Evolutionary conservation across 169 alveolate species (phyloP).

Genomic region (Cystoisospora suis): DNA sequence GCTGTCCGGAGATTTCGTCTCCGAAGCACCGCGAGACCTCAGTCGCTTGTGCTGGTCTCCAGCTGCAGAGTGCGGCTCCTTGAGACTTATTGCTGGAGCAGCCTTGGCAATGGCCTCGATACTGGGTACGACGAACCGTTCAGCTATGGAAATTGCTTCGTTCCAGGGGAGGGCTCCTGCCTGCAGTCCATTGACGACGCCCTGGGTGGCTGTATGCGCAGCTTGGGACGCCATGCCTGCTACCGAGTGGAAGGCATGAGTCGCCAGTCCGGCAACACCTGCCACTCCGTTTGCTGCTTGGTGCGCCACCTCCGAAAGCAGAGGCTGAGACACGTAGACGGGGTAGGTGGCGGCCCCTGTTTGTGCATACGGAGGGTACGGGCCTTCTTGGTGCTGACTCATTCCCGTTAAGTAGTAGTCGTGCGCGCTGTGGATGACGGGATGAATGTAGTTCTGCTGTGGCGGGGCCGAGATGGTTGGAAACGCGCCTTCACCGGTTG

Average conservation of each 20-base stretch:
- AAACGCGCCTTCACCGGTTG: too few species aligned
- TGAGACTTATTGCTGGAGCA: neutral
- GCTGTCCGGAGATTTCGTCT: neutral
- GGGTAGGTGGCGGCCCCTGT: neutral
- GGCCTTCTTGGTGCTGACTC: too few species aligned
- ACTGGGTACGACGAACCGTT: constrained; percentile 24
- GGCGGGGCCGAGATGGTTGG: too few species aligned
- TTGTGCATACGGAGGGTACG: neutral
- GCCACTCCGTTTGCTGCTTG: neutral
- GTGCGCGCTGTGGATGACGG: neutral
- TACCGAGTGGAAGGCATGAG: constrained; percentile 2
- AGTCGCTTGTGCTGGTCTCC: neutral
- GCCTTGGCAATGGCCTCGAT: constrained; percentile 26
- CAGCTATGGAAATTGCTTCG: constrained; percentile 21
- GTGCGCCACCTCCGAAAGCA: neutral
- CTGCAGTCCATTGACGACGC: neutral
- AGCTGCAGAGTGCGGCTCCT: neutral
- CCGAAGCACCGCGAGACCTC: neutral
- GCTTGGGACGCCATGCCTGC: constrained; percentile 23
- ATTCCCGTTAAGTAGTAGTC: neutral
- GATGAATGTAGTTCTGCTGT: too few species aligned
- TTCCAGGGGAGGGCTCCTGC: neutral
- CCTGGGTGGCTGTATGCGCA: neutral
- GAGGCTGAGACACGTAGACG: neutral
- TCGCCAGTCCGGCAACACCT: constrained; percentile 14